phyloP scores from a whole-genome alignment of 2,329 filamentous ascomycete genomes.

The Xylaria sp. region DNA sequence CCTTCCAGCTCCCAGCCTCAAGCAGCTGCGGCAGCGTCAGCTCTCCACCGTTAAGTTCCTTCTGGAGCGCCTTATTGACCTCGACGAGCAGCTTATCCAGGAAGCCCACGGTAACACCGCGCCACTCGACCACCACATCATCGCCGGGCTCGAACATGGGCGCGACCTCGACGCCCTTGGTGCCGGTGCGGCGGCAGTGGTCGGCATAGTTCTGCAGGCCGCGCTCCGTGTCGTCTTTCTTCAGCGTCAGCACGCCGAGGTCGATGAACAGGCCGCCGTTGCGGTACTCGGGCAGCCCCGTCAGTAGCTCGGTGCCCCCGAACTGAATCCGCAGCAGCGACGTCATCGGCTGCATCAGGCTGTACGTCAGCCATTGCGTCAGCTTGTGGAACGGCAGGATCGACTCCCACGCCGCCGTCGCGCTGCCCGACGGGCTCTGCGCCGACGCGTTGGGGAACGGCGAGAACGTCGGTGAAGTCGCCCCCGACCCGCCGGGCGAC shows the following conservation, averaged over 20 bases:
- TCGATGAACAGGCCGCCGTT: constrained; percentile 90
- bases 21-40: constrained; percentile 85
- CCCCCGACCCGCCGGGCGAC: constrained; percentile 29
- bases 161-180: constrained; percentile 61
- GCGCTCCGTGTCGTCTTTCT: constrained; percentile 67
- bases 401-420: constrained; percentile 63
- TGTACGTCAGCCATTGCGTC: constrained; percentile 93
- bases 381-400: constrained; percentile 93
- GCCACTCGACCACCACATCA: constrained; percentile 80
- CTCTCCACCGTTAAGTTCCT: constrained; percentile 67
- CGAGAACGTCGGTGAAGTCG: constrained; percentile 52
- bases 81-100: constrained; percentile 66
- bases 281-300: constrained; percentile 87
- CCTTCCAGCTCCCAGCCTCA: constrained; percentile 98
- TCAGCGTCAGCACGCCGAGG: constrained; percentile 78
- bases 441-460: constrained; percentile 47
- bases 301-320: constrained; percentile 78
- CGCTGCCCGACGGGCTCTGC: constrained; percentile 25
- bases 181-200: constrained; percentile 72
- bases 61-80: constrained; percentile 70
- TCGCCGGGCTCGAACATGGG: constrained; percentile 74
- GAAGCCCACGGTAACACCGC: constrained; percentile 74
- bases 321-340: constrained; percentile 80
- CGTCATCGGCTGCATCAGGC: constrained; percentile 88
- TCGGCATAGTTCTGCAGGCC: constrained; percentile 71